A percentile compares a stretch with the other conserved stretches of the same genome.
Conservation (phyloP, 148 eudicot species). For the Camellia granthamiana region DNA sequence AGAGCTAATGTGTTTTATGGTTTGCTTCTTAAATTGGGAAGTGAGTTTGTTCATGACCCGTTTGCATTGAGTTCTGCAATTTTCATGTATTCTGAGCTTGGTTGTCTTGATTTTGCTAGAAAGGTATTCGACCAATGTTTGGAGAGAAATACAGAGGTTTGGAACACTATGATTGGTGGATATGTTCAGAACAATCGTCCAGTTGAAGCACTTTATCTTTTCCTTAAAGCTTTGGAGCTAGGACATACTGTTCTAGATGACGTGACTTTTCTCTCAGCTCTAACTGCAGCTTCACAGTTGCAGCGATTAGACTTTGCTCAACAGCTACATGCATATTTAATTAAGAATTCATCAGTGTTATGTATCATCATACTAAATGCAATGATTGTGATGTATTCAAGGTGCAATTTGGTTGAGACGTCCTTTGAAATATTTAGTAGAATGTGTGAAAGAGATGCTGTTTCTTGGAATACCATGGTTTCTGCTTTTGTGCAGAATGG, state of each 20-base stretch:
- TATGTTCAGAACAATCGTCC: conserved; percentile 61
- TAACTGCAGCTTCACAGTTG: conserved; percentile 77
- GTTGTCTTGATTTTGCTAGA: conserved; percentile 50
- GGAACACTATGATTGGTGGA: conserved; percentile 94
- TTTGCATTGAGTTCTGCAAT: conserved; percentile 74
- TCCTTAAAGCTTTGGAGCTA: conserved; percentile 50
- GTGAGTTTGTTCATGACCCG: conserved; percentile 47
- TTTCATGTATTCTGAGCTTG: conserved; percentile 76
- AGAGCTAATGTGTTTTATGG: conserved; percentile 63
- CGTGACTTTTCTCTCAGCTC: conserved; percentile 64
- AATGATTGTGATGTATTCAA: conserved; percentile 73
- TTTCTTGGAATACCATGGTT: conserved; percentile 89
- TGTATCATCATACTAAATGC: conserved; percentile 57
- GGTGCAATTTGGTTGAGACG: conserved; percentile 57
- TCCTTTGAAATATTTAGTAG: conserved; percentile 64
- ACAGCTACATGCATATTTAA: conserved; percentile 66
- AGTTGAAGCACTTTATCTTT: conserved; percentile 63
- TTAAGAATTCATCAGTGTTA: conserved; percentile 38
- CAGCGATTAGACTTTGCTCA: conserved; percentile 51
- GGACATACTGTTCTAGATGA: conserved; percentile 44
- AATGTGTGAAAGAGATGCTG: conserved; percentile 72
- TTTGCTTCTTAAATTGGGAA: conserved; percentile 62
- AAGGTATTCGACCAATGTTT: conserved; percentile 58
- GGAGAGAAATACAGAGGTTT: conserved; percentile 78
- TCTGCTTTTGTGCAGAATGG: conserved; percentile 79